phyloP scores from a whole-genome alignment of 139 green algal species.

The Monoraphidium neglectum region DNA sequence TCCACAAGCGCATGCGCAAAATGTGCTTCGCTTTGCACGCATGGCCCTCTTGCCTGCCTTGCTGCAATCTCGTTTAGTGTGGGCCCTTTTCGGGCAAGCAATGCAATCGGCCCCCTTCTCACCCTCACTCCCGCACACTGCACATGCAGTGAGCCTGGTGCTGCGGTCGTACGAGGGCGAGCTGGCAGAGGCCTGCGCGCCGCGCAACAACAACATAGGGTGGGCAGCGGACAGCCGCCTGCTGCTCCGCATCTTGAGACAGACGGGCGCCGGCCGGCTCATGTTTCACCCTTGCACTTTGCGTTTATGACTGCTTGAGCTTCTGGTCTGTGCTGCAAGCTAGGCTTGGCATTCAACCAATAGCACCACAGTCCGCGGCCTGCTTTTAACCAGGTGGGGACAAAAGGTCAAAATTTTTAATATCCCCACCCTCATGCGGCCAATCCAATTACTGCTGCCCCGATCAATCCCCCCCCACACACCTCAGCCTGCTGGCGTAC shows the following conservation, averaged over 20 bases:
- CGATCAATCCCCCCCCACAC: too few relatives aligned
- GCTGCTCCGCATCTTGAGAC: neutral
- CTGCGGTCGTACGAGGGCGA: conserved; percentile 48
- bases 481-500: conserved; percentile 42
- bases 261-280: too few relatives aligned
- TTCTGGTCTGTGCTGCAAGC: neutral
- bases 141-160: neutral
- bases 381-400: neutral
- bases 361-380: neutral
- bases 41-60: too few relatives aligned
- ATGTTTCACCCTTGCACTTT: too few relatives aligned
- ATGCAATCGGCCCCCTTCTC: too few relatives aligned
- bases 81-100: too few relatives aligned
- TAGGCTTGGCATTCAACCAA: neutral
- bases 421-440: too few relatives aligned
- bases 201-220: conserved; percentile 70
- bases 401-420: conserved; percentile 16
- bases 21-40: too few relatives aligned
- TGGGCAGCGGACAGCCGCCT: neutral
- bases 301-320: neutral
- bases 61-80: too few relatives aligned
- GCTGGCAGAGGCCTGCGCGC: conserved; percentile 61
- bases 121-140: too few relatives aligned
- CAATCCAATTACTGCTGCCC: too few relatives aligned
- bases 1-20: too few relatives aligned